phyloP scores from a whole-genome alignment of 2,329 filamentous ascomycete species.

The Aspergillus versicolor region DNA sequence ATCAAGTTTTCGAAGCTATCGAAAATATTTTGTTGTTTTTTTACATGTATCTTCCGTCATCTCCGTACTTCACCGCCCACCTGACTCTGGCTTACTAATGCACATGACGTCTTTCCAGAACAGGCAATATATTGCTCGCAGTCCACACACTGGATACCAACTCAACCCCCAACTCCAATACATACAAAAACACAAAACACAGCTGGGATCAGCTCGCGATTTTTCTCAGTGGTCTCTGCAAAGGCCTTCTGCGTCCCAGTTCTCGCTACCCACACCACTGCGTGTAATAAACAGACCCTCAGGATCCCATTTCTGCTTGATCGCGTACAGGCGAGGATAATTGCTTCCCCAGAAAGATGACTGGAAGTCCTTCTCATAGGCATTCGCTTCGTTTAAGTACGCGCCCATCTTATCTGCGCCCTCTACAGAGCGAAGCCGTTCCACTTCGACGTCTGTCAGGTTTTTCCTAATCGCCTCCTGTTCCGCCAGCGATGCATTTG shows the following conservation, averaged over 20 bases:
- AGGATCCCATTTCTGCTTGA: constrained; percentile 20
- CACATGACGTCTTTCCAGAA: constrained; percentile 4
- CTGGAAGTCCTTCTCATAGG: constrained; percentile 17
- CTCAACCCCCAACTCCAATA: background rate
- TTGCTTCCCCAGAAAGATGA: constrained; percentile 23
- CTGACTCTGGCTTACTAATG: background rate
- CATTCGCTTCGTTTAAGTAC: constrained; percentile 30
- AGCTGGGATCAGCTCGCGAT: background rate
- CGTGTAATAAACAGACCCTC: constrained; percentile 8
- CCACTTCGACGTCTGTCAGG: constrained; percentile 18
- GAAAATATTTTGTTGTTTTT: constrained; percentile 10
- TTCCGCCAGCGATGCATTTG: constrained; percentile 2
- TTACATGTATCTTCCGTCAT: constrained; percentile 8
- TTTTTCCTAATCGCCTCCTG: constrained; percentile 9
- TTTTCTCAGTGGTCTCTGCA: background rate
- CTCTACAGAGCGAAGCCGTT: constrained; percentile 22
- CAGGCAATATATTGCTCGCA: background rate
- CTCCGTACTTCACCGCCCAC: constrained; percentile 13
- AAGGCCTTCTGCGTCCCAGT: constrained; percentile 14
- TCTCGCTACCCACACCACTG: constrained; percentile 13
- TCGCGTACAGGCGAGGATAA: constrained; percentile 15
- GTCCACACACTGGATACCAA: background rate
- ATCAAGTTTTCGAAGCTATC: background rate
- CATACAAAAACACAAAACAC: background rate
- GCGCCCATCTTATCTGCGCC: constrained; percentile 24